Percentiles rank a stretch among this genome's conserved stretches.
These are phyloP conservation scores for Sporothrix mexicana DNA, from an alignment of 2,329 filamentous ascomycete species.

Conservation along the genomic window DNA sequence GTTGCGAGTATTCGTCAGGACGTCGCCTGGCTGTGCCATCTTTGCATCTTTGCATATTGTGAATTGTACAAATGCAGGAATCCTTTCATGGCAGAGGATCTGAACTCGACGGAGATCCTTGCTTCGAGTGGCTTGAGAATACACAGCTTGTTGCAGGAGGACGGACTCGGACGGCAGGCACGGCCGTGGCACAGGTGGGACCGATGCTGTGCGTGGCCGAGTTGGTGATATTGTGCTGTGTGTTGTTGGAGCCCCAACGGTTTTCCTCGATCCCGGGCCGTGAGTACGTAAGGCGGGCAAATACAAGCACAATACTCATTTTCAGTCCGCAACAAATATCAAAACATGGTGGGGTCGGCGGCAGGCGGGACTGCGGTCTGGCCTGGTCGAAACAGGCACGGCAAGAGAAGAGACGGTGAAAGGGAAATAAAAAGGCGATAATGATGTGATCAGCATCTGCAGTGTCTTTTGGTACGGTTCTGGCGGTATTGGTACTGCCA, in stretches of 20 bases:
- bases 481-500: background rate
- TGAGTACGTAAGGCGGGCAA: background rate
- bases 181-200: background rate
- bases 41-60: background rate
- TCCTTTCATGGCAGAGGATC: too few relatives aligned
- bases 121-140: background rate
- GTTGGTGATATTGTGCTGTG: too few relatives aligned
- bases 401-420: constrained; percentile 26
- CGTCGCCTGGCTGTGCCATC: too few relatives aligned
- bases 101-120: background rate
- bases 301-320: background rate
- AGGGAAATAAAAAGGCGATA: background rate
- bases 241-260: too few relatives aligned
- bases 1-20: constrained; percentile 1
- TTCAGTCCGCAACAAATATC: background rate
- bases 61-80: background rate
- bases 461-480: background rate
- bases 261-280: background rate
- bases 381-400: constrained; percentile 20
- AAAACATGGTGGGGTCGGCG: constrained; percentile 12
- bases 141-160: background rate
- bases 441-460: constrained; percentile 21
- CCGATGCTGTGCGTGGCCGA: too few relatives aligned
- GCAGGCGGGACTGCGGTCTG: constrained; percentile 11
- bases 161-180: background rate